Evolutionary conservation across 2,329 filamentous ascomycete species (phyloP).

Genomic region (Apiospora sp.): DNA sequence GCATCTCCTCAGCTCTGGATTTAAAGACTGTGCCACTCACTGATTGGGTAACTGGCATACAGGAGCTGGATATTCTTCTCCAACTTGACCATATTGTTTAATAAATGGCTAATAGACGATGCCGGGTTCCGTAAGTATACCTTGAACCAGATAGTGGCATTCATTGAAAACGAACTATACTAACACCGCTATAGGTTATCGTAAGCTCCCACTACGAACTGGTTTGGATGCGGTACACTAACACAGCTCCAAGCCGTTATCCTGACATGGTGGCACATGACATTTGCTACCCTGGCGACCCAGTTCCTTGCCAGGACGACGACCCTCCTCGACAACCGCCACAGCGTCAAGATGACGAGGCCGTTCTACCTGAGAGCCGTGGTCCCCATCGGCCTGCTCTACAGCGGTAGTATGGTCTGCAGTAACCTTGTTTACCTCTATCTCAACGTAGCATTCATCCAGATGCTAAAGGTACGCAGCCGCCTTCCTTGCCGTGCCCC

Average conservation of each 20-base stretch:
- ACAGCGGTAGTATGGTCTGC: slow-evolving; percentile 71
- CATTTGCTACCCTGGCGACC: slow-evolving; percentile 71
- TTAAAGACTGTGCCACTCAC: background rate
- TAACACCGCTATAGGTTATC: slow-evolving; percentile 28
- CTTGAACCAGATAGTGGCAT: background rate
- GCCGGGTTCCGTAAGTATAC: slow-evolving; percentile 73
- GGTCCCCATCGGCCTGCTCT: slow-evolving; percentile 71
- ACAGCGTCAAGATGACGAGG: slow-evolving; percentile 67
- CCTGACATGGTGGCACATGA: slow-evolving; percentile 73
- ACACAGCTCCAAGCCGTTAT: slow-evolving; percentile 54
- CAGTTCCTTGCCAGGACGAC: slow-evolving; percentile 72
- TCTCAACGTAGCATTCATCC: slow-evolving; percentile 72
- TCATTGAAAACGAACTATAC: no score
- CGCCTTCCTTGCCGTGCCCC: slow-evolving; percentile 35
- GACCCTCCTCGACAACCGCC: slow-evolving; percentile 67
- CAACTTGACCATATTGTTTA: slow-evolving; percentile 87
- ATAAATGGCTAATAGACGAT: slow-evolving; percentile 86
- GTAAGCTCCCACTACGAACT: slow-evolving; percentile 27
- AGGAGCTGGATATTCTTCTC: slow-evolving; percentile 85
- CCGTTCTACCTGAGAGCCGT: slow-evolving; percentile 69
- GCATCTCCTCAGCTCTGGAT: no score
- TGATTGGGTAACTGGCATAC: slow-evolving; percentile 15
- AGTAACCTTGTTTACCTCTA: slow-evolving; percentile 74
- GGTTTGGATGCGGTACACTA: background rate
- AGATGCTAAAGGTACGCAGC: slow-evolving; percentile 67